Base-by-base conservation (phyloP, 495 filamentous ascomycete genomes). In the Aspergillus biplanus region DNA sequence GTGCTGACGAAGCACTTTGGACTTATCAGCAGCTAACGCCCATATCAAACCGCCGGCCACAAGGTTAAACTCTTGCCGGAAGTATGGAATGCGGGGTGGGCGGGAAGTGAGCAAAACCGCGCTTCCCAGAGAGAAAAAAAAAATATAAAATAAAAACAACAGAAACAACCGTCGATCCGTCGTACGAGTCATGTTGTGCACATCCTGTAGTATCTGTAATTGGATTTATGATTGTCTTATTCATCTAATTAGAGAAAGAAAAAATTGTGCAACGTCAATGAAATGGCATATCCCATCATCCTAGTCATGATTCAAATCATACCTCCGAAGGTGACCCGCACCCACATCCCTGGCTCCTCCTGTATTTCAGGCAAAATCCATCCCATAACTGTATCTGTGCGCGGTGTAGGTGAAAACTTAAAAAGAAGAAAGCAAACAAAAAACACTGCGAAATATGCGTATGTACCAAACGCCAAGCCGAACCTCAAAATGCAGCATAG, bases 361-460 rank as follows among this genome's bases (percentile, higher is more conserved):
- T 34, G 32, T 54, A 32, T 54, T 33, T 34, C 52, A 13, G 8
- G 52, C 13, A 13, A 54, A 15, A 15, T 34, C 52, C 16, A 8
- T 54, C 33, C 34, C 52, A 13, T 7, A 12, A 32, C 33, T 6
- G 56, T 12, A 55, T 2, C 21, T 27, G 21, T 27, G 21, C 21
- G 21, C 21, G 2, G 21, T 27, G 12, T 13, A 48, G n/a, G 15
- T 7, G 1, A 60, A 33, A 39, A 35, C 52, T 55, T 48, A 65
- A 58, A 56, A 42, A 54, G 16, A 32, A 32, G 59, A 58, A 62
- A 7, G 49, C 46, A 57, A 35, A 58, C 58, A 54, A 60, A 16
- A 54, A 46, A 60, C 16, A 59, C 39, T 12, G 16, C 35, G 52
- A 57, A 52, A 12, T 5, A 44, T 56, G 33, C 33, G 53, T 27